A percentile compares a stretch with the other conserved stretches of the same genome.
Conservation (phyloP, 805 yeast genomes). For the Saturnispora galanensis region DNA sequence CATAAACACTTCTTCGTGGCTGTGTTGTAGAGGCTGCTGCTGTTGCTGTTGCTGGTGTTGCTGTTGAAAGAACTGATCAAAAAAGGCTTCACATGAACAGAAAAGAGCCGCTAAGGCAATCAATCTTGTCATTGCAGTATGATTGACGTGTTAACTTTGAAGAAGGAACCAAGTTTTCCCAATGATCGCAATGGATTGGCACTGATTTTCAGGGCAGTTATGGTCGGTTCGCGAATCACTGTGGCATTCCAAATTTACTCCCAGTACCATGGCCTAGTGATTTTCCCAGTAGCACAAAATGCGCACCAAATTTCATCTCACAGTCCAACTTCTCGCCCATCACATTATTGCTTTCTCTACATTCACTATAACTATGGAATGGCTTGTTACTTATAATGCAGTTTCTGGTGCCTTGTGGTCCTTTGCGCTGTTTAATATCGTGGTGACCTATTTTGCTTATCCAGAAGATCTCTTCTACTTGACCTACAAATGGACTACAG, state of each 20-base stretch:
- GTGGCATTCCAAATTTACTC: no score
- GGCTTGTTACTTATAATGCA: constrained; percentile 27
- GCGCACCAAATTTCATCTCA: no score
- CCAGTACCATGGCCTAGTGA: no score
- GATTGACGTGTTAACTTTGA: no score
- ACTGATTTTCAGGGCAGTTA: no score
- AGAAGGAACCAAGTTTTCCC: no score
- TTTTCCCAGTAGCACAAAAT: no score
- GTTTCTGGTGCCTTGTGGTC: constrained; percentile 27
- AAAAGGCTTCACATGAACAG: constrained; percentile 10
- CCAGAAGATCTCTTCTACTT: constrained; percentile 59
- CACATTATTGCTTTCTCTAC: no score
- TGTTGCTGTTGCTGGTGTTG: constrained; percentile 26
- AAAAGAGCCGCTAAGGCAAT: background rate
- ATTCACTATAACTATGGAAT: constrained; percentile 5
- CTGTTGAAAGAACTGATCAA: constrained; percentile 20
- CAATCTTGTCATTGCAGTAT: background rate
- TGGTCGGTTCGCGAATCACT: no score
- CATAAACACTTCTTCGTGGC: constrained; percentile 24
- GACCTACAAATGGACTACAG: constrained; percentile 47
- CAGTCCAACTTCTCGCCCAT: no score
- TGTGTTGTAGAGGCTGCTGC: constrained; percentile 30
- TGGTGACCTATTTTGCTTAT: constrained; percentile 15
- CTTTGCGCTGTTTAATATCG: constrained; percentile 22
- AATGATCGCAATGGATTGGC: no score